Conservation (phyloP, 2,329 filamentous ascomycete species). For the Ascochyta viciae-villosae region DNA sequence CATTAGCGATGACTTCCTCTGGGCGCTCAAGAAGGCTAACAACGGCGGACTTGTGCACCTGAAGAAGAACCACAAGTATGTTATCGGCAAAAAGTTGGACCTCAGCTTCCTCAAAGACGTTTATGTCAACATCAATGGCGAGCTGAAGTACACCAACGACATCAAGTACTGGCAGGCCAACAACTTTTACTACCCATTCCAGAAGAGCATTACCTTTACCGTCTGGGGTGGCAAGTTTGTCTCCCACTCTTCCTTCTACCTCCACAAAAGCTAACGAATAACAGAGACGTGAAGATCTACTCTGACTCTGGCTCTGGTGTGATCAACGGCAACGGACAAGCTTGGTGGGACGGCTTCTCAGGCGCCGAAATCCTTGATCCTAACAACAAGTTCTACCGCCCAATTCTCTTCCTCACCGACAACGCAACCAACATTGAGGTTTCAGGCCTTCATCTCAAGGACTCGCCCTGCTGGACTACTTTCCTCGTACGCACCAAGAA, state of each 20-base stretch:
- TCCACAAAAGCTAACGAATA: constrained; percentile 8
- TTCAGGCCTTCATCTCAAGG: constrained; percentile 65
- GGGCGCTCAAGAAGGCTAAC: constrained; percentile 63
- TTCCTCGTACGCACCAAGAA: constrained; percentile 66
- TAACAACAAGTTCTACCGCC: constrained; percentile 63
- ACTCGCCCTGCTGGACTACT: constrained; percentile 70
- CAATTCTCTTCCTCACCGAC: constrained; percentile 67
- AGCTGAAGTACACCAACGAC: constrained; percentile 57
- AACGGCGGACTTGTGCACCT: constrained; percentile 65
- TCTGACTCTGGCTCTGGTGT: constrained; percentile 54
- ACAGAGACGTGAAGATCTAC: constrained; percentile 62
- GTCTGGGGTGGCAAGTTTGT: constrained; percentile 65
- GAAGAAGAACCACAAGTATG: constrained; percentile 60
- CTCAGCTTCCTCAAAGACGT: constrained; percentile 65
- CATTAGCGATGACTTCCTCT: constrained; percentile 62
- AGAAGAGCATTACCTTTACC: constrained; percentile 67
- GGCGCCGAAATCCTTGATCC: constrained; percentile 59
- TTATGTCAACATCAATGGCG: constrained; percentile 65
- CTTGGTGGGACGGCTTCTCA: constrained; percentile 57
- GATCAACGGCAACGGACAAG: constrained; percentile 60
- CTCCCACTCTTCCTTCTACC: not conserved
- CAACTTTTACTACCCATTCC: constrained; percentile 59
- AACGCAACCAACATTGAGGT: constrained; percentile 66
- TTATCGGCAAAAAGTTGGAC: constrained; percentile 66
- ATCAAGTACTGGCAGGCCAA: constrained; percentile 59